Percentiles rank a stretch among this genome's conserved stretches.
Conservation (phyloP, 2,329 filamentous ascomycete genomes). For the Aurifilum marmelostoma region DNA sequence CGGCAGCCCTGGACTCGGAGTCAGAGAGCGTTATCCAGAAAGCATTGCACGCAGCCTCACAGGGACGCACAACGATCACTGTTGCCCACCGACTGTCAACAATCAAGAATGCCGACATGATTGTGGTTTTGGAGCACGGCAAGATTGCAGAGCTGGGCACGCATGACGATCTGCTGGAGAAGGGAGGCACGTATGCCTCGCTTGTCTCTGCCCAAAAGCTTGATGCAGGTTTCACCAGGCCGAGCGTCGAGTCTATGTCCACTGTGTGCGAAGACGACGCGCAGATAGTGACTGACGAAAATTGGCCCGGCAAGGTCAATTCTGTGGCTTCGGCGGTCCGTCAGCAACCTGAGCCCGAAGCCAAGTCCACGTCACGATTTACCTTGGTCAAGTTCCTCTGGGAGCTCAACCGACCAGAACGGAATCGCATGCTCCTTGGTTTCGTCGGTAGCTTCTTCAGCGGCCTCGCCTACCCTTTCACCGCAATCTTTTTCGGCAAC, state of each 20-base stretch:
- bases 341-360: background rate
- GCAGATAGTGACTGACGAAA: background rate
- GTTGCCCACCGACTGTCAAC: background rate
- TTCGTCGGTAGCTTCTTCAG: background rate
- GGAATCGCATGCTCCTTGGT: background rate
- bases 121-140: background rate
- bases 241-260: background rate
- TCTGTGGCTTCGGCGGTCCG: background rate
- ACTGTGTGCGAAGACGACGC: background rate
- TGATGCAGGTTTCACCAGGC: background rate
- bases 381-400: background rate
- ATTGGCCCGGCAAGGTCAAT: background rate
- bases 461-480: background rate
- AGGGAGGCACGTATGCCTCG: background rate
- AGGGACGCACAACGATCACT: background rate
- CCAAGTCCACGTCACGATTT: background rate
- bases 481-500: background rate
- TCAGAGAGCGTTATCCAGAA: background rate
- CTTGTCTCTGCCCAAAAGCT: background rate
- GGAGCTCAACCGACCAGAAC: background rate
- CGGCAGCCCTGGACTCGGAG: background rate
- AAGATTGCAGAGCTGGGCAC: background rate
- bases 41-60: background rate
- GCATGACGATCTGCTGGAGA: background rate
- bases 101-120: background rate